These are phyloP conservation scores for Aspergillus indologenus DNA, from an alignment of 495 filamentous ascomycete species.

Conservation along the genomic window DNA sequence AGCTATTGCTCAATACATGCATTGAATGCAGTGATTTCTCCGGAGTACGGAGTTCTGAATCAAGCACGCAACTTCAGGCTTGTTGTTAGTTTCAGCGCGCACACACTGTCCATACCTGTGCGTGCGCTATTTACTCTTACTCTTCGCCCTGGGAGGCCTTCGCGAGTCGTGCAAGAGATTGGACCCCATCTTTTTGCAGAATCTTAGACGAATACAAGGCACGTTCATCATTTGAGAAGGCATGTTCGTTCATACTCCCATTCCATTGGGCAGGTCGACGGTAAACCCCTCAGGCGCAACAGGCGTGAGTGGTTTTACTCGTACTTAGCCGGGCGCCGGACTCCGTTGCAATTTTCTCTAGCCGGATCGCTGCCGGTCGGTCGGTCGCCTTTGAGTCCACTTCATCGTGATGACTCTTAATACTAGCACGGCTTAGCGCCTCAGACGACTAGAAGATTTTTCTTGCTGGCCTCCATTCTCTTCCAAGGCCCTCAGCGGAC, in stretches of 20 bases:
- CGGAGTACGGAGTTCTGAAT: no score
- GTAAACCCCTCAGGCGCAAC: constrained; percentile 9
- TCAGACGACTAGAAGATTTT: neutral
- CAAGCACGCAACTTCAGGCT: no score
- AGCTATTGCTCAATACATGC: no score
- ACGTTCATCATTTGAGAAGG: neutral
- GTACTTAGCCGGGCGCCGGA: neutral
- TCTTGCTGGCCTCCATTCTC: neutral
- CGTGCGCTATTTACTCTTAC: neutral
- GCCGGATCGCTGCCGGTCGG: neutral
- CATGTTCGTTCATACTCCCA: neutral
- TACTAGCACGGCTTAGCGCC: neutral
- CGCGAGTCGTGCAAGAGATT: neutral
- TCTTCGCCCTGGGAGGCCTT: neutral
- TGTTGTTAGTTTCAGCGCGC: no score
- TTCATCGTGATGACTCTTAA: constrained; percentile 5
- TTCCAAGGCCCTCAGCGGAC: neutral
- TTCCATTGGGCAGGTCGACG: constrained; percentile 17
- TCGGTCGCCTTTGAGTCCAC: neutral
- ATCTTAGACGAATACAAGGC: neutral
- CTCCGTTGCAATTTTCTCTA: neutral
- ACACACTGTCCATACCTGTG: neutral
- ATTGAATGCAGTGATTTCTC: no score
- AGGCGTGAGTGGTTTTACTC: neutral
- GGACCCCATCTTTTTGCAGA: constrained; percentile 3